Base-by-base conservation (phyloP, 2,329 filamentous ascomycete species). In the Ilyonectria robusta region DNA sequence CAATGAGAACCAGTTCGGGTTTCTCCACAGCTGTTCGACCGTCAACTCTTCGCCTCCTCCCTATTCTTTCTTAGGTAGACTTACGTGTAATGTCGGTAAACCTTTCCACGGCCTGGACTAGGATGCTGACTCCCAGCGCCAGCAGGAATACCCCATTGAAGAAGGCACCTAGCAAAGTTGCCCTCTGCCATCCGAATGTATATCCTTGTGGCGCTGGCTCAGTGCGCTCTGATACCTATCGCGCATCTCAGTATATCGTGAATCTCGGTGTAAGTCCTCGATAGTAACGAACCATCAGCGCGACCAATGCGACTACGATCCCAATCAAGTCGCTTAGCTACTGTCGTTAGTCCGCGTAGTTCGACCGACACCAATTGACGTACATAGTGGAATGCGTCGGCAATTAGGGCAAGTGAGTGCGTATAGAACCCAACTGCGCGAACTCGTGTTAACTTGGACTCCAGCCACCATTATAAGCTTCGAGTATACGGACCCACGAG, bases 381-480 rank as follows among this genome's bases (percentile, higher is more conserved):
- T 81, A 92, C 91, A 76, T 94, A 93, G 77, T 94, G 93, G 72
- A 94, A 94, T 1, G 93, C 91, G 83, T 95, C 93, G 31, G 93
- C 92, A 29, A 94, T 83, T 2, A 95, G 83, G 1, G 92, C 92
- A 11, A 95, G 83, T 1, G 92, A 94, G 59, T 85, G 84, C 1
- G 93, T 94, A 67, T 89, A 89, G 73, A 93, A 92, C 2, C 91
- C 91, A 66, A 92, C 88, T 88, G 26, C 29, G 19, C 19, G 67
- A 55, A 50, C 8, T 35, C 50, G 31, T 21, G 46, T 70, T 31
- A 67, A 63, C 44, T n/a, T 26, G 15, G 15, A 46, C 53, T 23
- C 54, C 10, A 37, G 6, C 9, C 19, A 37, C 6, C 13, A 42
- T 46, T 59, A 17, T 8, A 15, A 6, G 11, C 6, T 9, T 13